Evolutionary conservation across 139 green algal species (phyloP).

Genomic region (Chlamydomonas eustigma): DNA sequence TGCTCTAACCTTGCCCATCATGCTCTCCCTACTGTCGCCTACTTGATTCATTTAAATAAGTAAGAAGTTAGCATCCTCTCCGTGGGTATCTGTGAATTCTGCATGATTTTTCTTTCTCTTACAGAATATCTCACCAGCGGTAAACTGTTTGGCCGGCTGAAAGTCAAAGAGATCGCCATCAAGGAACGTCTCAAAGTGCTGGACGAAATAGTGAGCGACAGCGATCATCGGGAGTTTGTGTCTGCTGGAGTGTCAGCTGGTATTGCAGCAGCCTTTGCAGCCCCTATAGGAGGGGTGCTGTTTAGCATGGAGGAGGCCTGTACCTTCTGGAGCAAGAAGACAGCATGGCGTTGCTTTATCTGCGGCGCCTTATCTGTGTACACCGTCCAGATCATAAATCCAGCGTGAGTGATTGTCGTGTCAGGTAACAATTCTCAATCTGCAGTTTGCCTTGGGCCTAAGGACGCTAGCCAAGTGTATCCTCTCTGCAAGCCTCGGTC

Average conservation of each 20-base stretch:
- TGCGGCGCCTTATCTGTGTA: slow-evolving; percentile 61
- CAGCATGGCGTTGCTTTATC: slow-evolving; percentile 85
- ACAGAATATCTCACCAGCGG: slow-evolving; percentile 19
- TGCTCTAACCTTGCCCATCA: too few relatives aligned
- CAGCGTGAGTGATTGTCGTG: not conserved
- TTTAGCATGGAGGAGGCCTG: slow-evolving; percentile 88
- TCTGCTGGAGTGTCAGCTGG: slow-evolving; percentile 78
- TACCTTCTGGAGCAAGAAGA: slow-evolving; percentile 62
- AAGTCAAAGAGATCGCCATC: slow-evolving; percentile 11
- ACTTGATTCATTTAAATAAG: too few relatives aligned
- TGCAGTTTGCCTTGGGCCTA: too few relatives aligned
- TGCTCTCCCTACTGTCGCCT: too few relatives aligned
- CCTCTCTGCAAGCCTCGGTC: not conserved
- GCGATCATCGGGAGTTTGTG: slow-evolving; percentile 80
- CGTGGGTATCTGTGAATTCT: too few relatives aligned
- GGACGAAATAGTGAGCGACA: slow-evolving; percentile 57
- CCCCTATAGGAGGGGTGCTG: slow-evolving; percentile 88
- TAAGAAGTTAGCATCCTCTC: too few relatives aligned
- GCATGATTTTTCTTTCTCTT: not conserved
- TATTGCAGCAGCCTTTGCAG: slow-evolving; percentile 77
- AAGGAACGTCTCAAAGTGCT: slow-evolving; percentile 35
- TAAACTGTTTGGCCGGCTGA: slow-evolving; percentile 24
- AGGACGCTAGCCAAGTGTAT: not conserved
- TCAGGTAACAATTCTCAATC: too few relatives aligned
- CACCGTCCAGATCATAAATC: slow-evolving; percentile 49